Evolutionary conservation across 139 green algal species (phyloP), one percentile per base, ranked within the genome.

Genomic region (Auxenochlorella protothecoides): DNA sequence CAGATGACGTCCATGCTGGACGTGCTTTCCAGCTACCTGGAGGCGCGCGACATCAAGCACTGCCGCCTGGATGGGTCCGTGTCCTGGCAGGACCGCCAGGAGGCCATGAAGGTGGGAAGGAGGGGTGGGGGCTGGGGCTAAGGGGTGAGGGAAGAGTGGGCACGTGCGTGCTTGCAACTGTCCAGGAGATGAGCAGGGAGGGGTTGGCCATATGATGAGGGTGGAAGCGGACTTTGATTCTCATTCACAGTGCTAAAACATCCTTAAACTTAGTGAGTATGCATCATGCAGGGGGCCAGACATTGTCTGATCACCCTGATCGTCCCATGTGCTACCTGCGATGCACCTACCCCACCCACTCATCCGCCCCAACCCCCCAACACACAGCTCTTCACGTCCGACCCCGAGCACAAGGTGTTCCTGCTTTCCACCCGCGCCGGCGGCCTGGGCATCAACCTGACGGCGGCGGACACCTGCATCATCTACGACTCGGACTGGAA

Each of bases 1-100:
- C 93, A 96, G 89, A 98, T 99, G 95, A 98, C 90, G n/a, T 87
- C 89, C 75, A 94, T 99, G 92, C 86, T 99, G 78, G 93, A 98
- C 83, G 76, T 99, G 53, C 75, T 99, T 10, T 85, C 96, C 66
- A 80, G 78, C 53, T 99, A 96, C 83, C 80, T 98, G 52, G 85
- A 96, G 16, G 80, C 92, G 71, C 69, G 68, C 51, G 91, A 89
- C n/a, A 74, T 93, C 75, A n/a, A 72, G 16, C 60, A 85, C n/a
- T 88, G 75, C 71, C 87, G 95, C 81, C 92, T 99, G 53, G 95
- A 99, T 79, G 93, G 94, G 66, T 86, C 74, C 70, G 76, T 97
- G 44, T 65, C 68, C 0, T 92, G 79, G 75, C 71, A 91, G 80
- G 79, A 88, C n/a, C 81, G 91, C 9, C 86, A 92, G 83, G 80